Evolutionary conservation across 345 rosid species (phyloP).

Genomic region (Arabidopsis arenosa): DNA sequence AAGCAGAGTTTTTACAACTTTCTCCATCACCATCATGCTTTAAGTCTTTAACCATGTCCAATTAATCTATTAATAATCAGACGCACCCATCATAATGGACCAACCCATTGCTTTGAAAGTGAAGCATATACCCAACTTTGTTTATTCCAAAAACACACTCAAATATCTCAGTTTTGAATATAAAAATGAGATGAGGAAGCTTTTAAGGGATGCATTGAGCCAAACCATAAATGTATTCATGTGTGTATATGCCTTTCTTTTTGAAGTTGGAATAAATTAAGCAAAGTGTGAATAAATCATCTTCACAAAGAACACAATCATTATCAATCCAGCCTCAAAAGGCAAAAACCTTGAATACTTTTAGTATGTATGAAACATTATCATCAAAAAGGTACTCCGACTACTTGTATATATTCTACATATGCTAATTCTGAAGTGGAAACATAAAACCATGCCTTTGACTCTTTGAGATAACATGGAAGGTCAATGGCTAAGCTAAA

Average conservation of each 20-base stretch:
- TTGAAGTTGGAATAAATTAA: constrained; percentile 32
- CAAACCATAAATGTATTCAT: constrained; percentile 38
- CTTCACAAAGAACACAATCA: constrained; percentile 28
- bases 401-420: constrained; percentile 17
- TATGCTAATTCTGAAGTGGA: not conserved
- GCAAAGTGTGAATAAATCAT: constrained; percentile 18
- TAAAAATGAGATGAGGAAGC: constrained; percentile 39
- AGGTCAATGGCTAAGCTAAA: not conserved
- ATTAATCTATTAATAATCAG: constrained; percentile 19
- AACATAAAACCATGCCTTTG: constrained; percentile 14
- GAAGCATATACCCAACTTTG: constrained; percentile 38
- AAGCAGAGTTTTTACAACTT: constrained; percentile 36
- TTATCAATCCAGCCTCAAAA: constrained; percentile 14
- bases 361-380: constrained; percentile 16
- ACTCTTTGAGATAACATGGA: not conserved
- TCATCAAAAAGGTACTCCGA: not conserved
- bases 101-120: constrained; percentile 40
- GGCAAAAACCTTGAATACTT: not conserved
- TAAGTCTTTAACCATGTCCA: constrained; percentile 36
- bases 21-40: constrained; percentile 31
- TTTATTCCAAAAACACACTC: constrained; percentile 25
- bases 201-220: constrained; percentile 40
- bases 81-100: constrained; percentile 41
- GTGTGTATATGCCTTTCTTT: constrained; percentile 26
- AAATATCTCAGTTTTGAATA: not conserved